Evolutionary conservation across 768 basidiomycete species (phyloP).

Genomic region (Suillus subaureus): DNA sequence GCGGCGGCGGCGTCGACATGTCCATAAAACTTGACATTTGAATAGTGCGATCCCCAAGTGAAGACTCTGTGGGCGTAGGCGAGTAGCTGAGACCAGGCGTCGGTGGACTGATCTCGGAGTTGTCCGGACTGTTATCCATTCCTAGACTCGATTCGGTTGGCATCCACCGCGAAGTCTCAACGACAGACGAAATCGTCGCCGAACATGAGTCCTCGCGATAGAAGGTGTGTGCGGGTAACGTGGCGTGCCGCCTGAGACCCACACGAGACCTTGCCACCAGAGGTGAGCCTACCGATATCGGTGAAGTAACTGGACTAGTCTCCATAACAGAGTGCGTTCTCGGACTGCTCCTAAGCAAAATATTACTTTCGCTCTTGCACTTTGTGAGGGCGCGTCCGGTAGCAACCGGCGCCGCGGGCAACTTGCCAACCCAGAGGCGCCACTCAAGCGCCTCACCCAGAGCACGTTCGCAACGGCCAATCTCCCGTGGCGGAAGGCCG

Average conservation of each 20-base stretch:
- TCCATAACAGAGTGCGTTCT: conserved; percentile 1
- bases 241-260: conserved; percentile 43
- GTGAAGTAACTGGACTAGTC: conserved; percentile 4
- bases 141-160: neutral
- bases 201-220: conserved; percentile 18
- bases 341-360: conserved; percentile 17
- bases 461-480: conserved; percentile 86
- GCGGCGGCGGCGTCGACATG: conserved; percentile 36
- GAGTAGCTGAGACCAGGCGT: conserved; percentile 62
- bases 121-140: conserved; percentile 28
- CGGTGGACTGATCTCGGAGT: conserved; percentile 42
- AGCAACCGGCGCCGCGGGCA: conserved; percentile 38
- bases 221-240: conserved; percentile 42
- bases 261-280: conserved; percentile 16
- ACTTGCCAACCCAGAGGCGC: conserved; percentile 92
- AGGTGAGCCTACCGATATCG: conserved; percentile 13
- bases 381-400: conserved; percentile 45
- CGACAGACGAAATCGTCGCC: conserved; percentile 2
- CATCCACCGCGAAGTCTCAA: conserved; percentile 8
- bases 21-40: conserved; percentile 59
- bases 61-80: conserved; percentile 61
- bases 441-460: conserved; percentile 85
- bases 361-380: conserved; percentile 53
- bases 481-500: conserved; percentile 84
- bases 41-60: conserved; percentile 54